Conservation (phyloP, 2,329 filamentous ascomycete species). For the Fusarium ambrosium region DNA sequence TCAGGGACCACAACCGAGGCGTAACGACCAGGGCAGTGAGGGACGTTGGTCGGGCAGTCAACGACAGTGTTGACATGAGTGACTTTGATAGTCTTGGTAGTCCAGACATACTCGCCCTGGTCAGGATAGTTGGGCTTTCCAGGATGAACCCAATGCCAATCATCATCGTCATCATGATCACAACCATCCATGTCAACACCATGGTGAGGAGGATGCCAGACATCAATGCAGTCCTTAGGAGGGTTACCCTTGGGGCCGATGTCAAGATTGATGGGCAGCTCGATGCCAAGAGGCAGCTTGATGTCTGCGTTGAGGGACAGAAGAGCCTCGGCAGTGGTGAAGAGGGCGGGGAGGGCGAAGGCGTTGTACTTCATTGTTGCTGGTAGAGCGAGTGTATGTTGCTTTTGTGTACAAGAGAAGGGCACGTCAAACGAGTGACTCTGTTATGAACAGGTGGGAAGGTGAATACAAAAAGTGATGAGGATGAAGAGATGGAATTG, state of each 20-base stretch:
- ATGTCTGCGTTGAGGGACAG: slow-evolving; percentile 27
- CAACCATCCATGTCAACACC: slow-evolving; percentile 54
- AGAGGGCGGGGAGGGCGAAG: slow-evolving; percentile 42
- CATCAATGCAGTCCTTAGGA: slow-evolving; percentile 44
- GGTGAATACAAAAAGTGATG: slow-evolving; percentile 16
- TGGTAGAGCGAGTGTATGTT: slow-evolving; percentile 1
- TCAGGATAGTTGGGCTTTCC: slow-evolving; percentile 45
- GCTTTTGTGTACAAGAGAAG: slow-evolving; percentile 7
- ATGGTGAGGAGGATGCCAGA: slow-evolving; percentile 56
- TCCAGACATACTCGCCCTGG: slow-evolving; percentile 53
- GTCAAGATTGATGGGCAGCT: slow-evolving; percentile 12
- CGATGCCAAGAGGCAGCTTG: slow-evolving; percentile 17
- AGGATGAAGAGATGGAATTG: neutral
- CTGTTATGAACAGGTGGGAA: slow-evolving; percentile 23
- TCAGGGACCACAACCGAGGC: slow-evolving; percentile 56
- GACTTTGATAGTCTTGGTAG: slow-evolving; percentile 55
- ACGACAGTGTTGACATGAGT: slow-evolving; percentile 55
- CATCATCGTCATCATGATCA: slow-evolving; percentile 46
- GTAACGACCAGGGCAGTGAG: slow-evolving; percentile 55
- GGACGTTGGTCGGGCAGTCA: slow-evolving; percentile 54
- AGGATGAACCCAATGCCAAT: slow-evolving; percentile 56
- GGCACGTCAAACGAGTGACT: slow-evolving; percentile 32
- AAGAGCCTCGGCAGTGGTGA: slow-evolving; percentile 28
- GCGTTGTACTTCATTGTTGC: slow-evolving; percentile 31
- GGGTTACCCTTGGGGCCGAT: slow-evolving; percentile 31